phyloP scores from a whole-genome alignment of 2,329 filamentous ascomycete species.

The Parafenestella ontariensis region DNA sequence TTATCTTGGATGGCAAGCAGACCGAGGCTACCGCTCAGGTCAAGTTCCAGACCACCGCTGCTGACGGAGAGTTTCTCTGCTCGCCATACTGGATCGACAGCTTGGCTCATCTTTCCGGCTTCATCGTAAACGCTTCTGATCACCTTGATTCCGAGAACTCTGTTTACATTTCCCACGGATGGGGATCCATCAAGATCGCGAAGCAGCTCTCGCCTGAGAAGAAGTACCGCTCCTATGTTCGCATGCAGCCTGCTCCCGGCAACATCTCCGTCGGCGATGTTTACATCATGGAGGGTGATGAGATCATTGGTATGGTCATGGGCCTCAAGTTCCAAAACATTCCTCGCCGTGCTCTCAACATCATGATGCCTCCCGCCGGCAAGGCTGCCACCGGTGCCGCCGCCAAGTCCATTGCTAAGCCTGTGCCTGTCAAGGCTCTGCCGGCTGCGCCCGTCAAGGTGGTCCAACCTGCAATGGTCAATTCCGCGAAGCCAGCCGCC shows the following conservation, averaged over 20 bases:
- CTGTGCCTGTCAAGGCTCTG: constrained; percentile 45
- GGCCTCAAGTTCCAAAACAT: constrained; percentile 73
- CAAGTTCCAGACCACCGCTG: constrained; percentile 61
- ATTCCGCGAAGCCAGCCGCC: constrained; percentile 60
- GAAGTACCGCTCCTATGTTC: constrained; percentile 67
- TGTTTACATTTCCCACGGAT: constrained; percentile 69
- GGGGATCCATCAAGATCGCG: constrained; percentile 65
- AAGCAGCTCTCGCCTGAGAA: constrained; percentile 59
- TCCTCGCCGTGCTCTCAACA: constrained; percentile 70
- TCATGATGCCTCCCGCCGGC: constrained; percentile 69
- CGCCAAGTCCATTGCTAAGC: constrained; percentile 40
- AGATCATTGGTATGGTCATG: constrained; percentile 65
- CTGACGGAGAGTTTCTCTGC: constrained; percentile 64
- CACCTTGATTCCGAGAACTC: constrained; percentile 65
- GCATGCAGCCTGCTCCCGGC: constrained; percentile 64
- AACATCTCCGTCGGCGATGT: constrained; percentile 67
- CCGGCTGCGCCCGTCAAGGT: constrained; percentile 46
- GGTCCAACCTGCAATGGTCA: constrained; percentile 41
- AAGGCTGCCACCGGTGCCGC: constrained; percentile 45
- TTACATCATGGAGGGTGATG: constrained; percentile 65
- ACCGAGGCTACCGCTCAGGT: constrained; percentile 63
- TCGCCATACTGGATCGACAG: constrained; percentile 68
- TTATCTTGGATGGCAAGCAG: constrained; percentile 63
- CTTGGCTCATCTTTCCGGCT: constrained; percentile 64
- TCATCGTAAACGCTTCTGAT: constrained; percentile 67